Conservation (phyloP, 2,329 filamentous ascomycete species). For the Ramichloridium luteum region DNA sequence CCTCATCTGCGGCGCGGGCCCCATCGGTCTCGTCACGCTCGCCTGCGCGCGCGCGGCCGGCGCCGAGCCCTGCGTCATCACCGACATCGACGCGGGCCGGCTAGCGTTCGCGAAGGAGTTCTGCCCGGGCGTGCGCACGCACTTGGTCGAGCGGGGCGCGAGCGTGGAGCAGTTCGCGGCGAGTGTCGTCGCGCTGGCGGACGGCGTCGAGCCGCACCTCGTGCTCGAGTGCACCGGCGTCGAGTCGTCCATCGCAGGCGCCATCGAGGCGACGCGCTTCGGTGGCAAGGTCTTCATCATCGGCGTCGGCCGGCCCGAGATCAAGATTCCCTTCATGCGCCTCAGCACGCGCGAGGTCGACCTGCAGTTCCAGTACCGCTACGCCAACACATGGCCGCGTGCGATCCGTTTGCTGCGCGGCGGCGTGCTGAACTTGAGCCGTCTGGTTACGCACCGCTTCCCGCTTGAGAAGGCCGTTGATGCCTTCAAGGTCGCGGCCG, state of each 20-base stretch:
- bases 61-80: slow-evolving; percentile 82
- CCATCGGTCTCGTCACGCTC: slow-evolving; percentile 82
- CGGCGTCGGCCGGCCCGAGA: slow-evolving; percentile 88
- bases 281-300: slow-evolving; percentile 96
- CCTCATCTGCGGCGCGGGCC: slow-evolving; percentile 82
- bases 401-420: slow-evolving; percentile 80
- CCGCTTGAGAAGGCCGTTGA: slow-evolving; percentile 73
- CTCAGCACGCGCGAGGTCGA: slow-evolving; percentile 85
- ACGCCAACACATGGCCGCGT: slow-evolving; percentile 89
- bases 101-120: slow-evolving; percentile 75
- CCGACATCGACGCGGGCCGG: slow-evolving; percentile 81
- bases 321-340: slow-evolving; percentile 91
- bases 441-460: slow-evolving; percentile 80
- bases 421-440: slow-evolving; percentile 68
- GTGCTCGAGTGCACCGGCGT: slow-evolving; percentile 91
- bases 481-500: slow-evolving; percentile 78
- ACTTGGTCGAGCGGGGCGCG: slow-evolving; percentile 55
- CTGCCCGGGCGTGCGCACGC: slow-evolving; percentile 65
- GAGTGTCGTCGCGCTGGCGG: slow-evolving; percentile 57
- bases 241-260: slow-evolving; percentile 72
- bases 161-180: slow-evolving; percentile 59
- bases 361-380: slow-evolving; percentile 92
- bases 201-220: slow-evolving; percentile 67
- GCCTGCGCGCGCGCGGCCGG: slow-evolving; percentile 77
- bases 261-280: slow-evolving; percentile 85